Percentiles rank a stretch among this genome's conserved stretches.
Evolutionary conservation across 495 filamentous ascomycete species (phyloP).

Genomic region (Aspergillus funiculosus): DNA sequence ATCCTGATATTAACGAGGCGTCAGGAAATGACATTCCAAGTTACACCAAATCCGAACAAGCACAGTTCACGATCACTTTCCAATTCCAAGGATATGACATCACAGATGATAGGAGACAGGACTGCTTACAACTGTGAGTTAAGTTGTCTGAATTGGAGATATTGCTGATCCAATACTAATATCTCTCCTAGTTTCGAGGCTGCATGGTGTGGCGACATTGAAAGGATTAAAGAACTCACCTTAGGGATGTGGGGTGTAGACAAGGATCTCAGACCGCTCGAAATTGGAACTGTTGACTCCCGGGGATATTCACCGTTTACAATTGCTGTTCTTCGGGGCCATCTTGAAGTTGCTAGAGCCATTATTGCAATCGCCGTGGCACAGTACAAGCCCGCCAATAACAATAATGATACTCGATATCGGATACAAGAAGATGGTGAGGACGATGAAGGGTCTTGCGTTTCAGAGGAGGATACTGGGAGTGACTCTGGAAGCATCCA

Average conservation of each 20-base stretch:
- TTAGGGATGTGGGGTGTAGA: constrained; percentile 36
- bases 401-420: constrained; percentile 41
- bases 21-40: too few relatives aligned
- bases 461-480: constrained; percentile 9
- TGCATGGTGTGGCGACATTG: constrained; percentile 59
- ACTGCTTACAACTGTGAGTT: constrained; percentile 50
- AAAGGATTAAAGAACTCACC: constrained; percentile 47
- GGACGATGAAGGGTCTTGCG: constrained; percentile 19
- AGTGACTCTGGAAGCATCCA: constrained; percentile 42
- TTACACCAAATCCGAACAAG: constrained; percentile 3
- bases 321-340: constrained; percentile 57
- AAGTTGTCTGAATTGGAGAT: constrained; percentile 1
- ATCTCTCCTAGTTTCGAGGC: constrained; percentile 53
- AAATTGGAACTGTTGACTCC: constrained; percentile 52
- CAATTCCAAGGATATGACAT: constrained; percentile 46
- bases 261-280: constrained; percentile 46
- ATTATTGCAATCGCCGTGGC: constrained; percentile 60
- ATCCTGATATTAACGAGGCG: constrained; percentile 53
- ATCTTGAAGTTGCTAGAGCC: constrained; percentile 53
- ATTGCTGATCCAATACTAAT: constrained; percentile 10
- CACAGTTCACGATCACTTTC: constrained; percentile 44
- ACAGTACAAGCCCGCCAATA: constrained; percentile 52
- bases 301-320: constrained; percentile 50
- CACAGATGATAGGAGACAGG: constrained; percentile 45
- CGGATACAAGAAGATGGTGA: constrained; percentile 36